phyloP scores from a whole-genome alignment of 2,329 filamentous ascomycete species.

The Xylariaceae sp. region DNA sequence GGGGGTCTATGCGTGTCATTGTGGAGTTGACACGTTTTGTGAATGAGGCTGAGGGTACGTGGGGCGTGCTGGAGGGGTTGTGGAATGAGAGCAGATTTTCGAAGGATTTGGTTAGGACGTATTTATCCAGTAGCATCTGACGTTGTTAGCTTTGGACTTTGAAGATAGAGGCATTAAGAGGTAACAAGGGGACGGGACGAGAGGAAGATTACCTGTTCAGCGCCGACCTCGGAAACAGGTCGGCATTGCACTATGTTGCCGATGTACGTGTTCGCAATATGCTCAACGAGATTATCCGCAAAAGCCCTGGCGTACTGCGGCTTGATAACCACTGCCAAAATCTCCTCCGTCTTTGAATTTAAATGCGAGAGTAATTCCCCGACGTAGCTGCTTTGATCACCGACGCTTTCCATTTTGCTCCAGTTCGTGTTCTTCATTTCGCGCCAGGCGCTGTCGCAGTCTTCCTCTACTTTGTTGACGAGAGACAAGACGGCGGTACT shows the following conservation, averaged over 20 bases:
- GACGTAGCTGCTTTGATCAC: conserved; percentile 91
- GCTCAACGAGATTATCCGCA: conserved; percentile 92
- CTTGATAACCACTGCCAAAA: conserved; percentile 75
- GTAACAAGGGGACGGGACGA: not conserved
- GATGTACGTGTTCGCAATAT: conserved; percentile 75
- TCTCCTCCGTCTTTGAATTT: conserved; percentile 67
- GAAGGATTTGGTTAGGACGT: conserved; percentile 78
- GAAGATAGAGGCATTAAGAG: too few relatives aligned
- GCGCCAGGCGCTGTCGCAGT: conserved; percentile 83
- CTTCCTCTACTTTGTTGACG: conserved; percentile 76
- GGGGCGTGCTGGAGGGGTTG: conserved; percentile 39
- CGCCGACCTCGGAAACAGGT: conserved; percentile 88
- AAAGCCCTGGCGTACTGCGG: conserved; percentile 92
- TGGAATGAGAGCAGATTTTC: conserved; percentile 65
- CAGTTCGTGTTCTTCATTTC: conserved; percentile 97
- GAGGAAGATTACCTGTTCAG: conserved; percentile 66
- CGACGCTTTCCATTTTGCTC: conserved; percentile 88
- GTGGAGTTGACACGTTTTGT: conserved; percentile 79
- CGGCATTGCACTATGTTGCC: conserved; percentile 81
- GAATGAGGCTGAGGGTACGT: conserved; percentile 56
- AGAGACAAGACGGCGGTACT: conserved; percentile 80
- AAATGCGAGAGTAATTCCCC: conserved; percentile 72
- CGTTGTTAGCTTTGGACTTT: conserved; percentile 8
- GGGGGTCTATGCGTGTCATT: conserved; percentile 82
- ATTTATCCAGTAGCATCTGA: conserved; percentile 93